phyloP scores from a whole-genome alignment of 2,329 filamentous ascomycete species.

The Moelleriella libera region DNA sequence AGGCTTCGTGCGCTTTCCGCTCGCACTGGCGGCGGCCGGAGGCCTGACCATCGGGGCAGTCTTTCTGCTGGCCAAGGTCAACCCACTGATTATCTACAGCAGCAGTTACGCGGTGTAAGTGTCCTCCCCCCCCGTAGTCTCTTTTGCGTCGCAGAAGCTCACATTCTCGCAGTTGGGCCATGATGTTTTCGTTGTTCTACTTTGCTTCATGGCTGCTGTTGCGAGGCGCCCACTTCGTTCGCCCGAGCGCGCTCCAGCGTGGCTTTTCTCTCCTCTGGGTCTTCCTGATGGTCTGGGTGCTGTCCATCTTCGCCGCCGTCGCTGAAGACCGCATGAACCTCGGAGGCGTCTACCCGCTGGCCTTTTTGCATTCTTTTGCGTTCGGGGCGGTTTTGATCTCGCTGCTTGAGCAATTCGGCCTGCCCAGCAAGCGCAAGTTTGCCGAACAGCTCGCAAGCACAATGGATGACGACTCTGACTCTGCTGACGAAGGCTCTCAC shows the following conservation, averaged over 20 bases:
- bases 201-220: slow-evolving; percentile 72
- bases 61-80: slow-evolving; percentile 66
- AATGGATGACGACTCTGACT: slow-evolving; percentile 26
- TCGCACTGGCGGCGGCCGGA: slow-evolving; percentile 56
- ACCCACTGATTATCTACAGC: slow-evolving; percentile 84
- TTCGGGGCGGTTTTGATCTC: slow-evolving; percentile 64
- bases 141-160: background rate
- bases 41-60: slow-evolving; percentile 58
- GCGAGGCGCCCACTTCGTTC: slow-evolving; percentile 60
- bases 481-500: slow-evolving; percentile 16
- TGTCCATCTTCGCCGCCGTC: slow-evolving; percentile 60
- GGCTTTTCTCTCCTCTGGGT: slow-evolving; percentile 76
- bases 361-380: slow-evolving; percentile 64
- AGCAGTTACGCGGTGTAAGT: slow-evolving; percentile 64
- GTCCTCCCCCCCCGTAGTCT: too few species aligned
- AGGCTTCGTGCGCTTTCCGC: slow-evolving; percentile 72
- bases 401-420: slow-evolving; percentile 65
- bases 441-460: slow-evolving; percentile 41
- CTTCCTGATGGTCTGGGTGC: slow-evolving; percentile 58
- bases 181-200: slow-evolving; percentile 73
- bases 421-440: slow-evolving; percentile 59
- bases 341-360: slow-evolving; percentile 64
- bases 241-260: slow-evolving; percentile 77
- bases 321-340: slow-evolving; percentile 62
- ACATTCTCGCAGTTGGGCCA: slow-evolving; percentile 46